Evolutionary conservation across 1,139 yeast species (phyloP).

Genomic region (Pichia sp.): DNA sequence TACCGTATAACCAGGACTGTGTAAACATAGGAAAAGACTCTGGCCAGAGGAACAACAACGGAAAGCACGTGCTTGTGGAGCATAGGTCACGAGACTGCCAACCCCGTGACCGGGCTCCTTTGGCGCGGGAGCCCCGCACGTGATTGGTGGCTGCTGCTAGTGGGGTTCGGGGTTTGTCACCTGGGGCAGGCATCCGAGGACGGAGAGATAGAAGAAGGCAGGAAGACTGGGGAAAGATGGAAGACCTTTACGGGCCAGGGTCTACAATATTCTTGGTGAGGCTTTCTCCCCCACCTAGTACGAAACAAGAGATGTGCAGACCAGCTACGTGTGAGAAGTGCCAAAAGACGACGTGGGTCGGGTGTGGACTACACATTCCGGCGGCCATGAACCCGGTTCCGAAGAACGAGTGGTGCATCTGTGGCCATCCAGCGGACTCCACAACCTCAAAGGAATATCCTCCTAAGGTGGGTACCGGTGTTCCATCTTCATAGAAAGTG

Average conservation of each 20-base stretch:
- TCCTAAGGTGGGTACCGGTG: conserved; percentile 32
- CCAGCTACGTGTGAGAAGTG: conserved; percentile 26
- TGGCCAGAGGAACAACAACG: neutral
- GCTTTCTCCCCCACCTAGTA: too few species aligned
- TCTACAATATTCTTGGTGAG: too few species aligned
- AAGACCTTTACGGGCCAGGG: too few species aligned
- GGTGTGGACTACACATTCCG: conserved; percentile 46
- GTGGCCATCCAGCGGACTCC: conserved; percentile 29
- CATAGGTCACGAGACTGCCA: conserved; percentile 7
- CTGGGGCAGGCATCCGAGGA: too few species aligned
- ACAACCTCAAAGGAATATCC: conserved; percentile 30
- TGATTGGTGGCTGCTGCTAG: neutral
- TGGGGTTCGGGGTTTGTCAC: neutral
- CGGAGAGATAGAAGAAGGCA: neutral
- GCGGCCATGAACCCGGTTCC: conserved; percentile 38
- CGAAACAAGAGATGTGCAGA: conserved; percentile 27
- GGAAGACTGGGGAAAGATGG: neutral
- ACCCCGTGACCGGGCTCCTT: neutral
- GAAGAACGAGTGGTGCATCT: conserved; percentile 36
- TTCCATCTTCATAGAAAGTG: too few species aligned
- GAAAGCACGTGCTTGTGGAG: conserved; percentile 5
- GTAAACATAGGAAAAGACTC: neutral
- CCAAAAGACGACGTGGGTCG: conserved; percentile 38
- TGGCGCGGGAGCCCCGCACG: neutral
- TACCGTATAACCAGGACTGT: neutral